Conservation (phyloP, 2,329 filamentous ascomycete genomes). For the Diplodia seriata region DNA sequence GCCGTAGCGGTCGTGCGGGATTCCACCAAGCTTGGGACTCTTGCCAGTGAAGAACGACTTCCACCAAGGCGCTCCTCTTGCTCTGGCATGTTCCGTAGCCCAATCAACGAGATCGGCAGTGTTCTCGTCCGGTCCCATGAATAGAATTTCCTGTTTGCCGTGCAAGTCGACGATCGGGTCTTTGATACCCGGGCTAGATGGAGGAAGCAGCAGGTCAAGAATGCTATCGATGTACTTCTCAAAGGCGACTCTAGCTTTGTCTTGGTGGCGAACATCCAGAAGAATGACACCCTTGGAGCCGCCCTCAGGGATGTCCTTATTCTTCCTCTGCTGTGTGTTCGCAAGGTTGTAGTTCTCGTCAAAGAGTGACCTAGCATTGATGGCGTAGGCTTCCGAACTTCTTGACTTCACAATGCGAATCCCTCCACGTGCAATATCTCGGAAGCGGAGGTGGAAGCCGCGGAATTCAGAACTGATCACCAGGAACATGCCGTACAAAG, state of each 20-base stretch:
- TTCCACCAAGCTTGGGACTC: conserved; percentile 92
- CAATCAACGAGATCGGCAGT: conserved; percentile 96
- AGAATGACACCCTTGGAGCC: conserved; percentile 98
- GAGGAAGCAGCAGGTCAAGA: conserved; percentile 88
- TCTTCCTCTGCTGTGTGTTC: conserved; percentile 98
- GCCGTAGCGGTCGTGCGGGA: conserved; percentile 93
- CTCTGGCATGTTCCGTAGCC: conserved; percentile 94
- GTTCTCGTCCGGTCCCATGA: conserved; percentile 99
- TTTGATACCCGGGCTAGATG: conserved; percentile 94
- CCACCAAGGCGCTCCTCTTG: conserved; percentile 94
- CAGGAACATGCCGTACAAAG: conserved; percentile 97
- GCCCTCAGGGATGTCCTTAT: conserved; percentile 99
- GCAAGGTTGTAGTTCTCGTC: conserved; percentile 99
- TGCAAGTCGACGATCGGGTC: conserved; percentile 97
- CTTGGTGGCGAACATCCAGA: conserved; percentile 90
- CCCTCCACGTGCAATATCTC: conserved; percentile 94
- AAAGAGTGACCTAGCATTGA: conserved; percentile 95
- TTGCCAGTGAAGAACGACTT: conserved; percentile 99
- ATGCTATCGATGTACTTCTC: conserved; percentile 99
- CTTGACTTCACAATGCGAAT: conserved; percentile 99
- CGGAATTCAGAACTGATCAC: conserved; percentile 96
- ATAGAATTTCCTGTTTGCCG: conserved; percentile 94
- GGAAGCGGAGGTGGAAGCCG: conserved; percentile 96
- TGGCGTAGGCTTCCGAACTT: conserved; percentile 92
- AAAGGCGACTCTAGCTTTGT: conserved; percentile 89